These are phyloP conservation scores for Amanita thiersii DNA, from an alignment of 768 basidiomycete genomes.

Conservation along the genomic window DNA sequence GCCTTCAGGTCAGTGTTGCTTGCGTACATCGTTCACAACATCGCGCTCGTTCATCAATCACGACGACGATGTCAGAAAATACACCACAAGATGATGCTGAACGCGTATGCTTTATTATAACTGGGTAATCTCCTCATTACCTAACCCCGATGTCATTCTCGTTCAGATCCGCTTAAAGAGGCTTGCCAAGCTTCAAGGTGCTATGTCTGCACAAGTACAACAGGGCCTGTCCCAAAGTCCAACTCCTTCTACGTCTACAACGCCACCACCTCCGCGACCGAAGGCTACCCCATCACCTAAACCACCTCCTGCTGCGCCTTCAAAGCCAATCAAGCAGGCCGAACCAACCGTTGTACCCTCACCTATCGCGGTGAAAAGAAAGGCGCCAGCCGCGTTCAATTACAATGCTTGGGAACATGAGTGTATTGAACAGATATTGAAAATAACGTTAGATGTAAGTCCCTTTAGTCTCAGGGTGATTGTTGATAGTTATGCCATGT, in stretches of 20 bases:
- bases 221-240: constrained; percentile 22
- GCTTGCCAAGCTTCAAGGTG: constrained; percentile 70
- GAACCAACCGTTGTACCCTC: constrained; percentile 22
- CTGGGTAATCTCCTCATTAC: neutral
- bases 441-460: constrained; percentile 74
- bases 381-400: constrained; percentile 40
- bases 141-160: neutral
- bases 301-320: constrained; percentile 15
- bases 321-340: constrained; percentile 19
- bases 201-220: constrained; percentile 13
- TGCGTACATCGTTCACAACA: neutral
- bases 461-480: neutral
- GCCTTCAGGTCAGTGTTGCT: neutral
- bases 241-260: constrained; percentile 27
- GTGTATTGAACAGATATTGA: constrained; percentile 57
- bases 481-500: neutral
- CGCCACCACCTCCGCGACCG: constrained; percentile 27
- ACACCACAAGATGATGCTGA: constrained; percentile 76
- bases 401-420: constrained; percentile 67
- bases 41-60: too few relatives aligned
- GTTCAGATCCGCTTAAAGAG: constrained; percentile 85
- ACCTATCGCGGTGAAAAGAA: constrained; percentile 41
- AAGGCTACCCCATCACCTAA: constrained; percentile 28
- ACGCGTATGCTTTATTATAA: constrained; percentile 37
- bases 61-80: constrained; percentile 26